Evolutionary conservation across 148 eudicot species (phyloP), one percentile per base, ranked within the genome.

Genomic region (Polygonum maritimum): DNA sequence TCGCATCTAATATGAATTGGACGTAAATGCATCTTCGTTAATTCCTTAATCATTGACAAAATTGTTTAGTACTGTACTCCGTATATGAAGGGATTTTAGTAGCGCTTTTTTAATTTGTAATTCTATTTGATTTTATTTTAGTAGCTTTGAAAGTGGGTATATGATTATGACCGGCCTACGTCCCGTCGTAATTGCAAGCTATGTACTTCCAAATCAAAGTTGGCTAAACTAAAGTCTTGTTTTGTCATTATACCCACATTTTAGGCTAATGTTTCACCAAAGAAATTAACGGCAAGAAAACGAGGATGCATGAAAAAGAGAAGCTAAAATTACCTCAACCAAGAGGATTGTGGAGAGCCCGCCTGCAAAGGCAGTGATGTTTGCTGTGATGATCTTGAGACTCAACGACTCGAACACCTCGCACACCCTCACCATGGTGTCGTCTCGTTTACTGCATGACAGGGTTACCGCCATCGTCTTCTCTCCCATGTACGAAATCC

Each of bases 401-500:
- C 19, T 57, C 63, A 57, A 57, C 63, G 63, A 19, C 22, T 57
- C 63, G 22, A 57, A 57, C 26, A 57, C 63, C 63, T 57, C 63
- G 10, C 63, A 57, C 11, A 57, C 13, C 63, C 63, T 19, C 4
- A 57, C 63, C 63, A 57, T 57, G 3, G 63, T 57, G 63, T 57
- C 63, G 8, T 21, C 31, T 57, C 63, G 9, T 21, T 57, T 57
- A 57, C 35, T 7, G 33, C 63, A 57, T 21, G 63, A 57, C 11
- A 57, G 63, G 35, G 26, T 57, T 21, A 57, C 19, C 63, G 63
- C 63, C 63, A 57, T 16, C 3, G 63, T 57, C 63, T 57, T 57
- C 63, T 57, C 63, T 57, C 63, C 63, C 63, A 57, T 57, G 12
- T 57, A 57, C 13, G 63, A 57, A 19, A 57, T 57, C 63, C 63